These are phyloP conservation scores for Sporothrix mexicana DNA, from an alignment of 2,329 filamentous ascomycete species.

Conservation along the genomic window DNA sequence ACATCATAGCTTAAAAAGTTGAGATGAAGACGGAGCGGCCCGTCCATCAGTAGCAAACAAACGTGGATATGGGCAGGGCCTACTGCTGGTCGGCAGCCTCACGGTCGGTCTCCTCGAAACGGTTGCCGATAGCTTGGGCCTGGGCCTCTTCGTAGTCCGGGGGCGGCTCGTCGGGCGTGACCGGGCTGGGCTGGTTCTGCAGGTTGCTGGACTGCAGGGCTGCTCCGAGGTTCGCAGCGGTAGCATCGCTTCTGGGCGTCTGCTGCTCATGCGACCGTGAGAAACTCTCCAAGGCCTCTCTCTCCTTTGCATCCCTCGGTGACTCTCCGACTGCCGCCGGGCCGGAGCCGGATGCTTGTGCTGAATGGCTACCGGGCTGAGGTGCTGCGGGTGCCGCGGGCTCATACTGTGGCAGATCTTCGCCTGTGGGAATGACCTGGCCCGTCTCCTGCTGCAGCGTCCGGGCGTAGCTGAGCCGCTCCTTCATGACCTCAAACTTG, in stretches of 20 bases:
- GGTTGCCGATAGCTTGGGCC: slow-evolving; percentile 65
- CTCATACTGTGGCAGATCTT: slow-evolving; percentile 88
- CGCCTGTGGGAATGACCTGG: slow-evolving; percentile 69
- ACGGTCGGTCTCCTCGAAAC: slow-evolving; percentile 72
- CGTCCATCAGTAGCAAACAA: neutral
- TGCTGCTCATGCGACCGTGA: slow-evolving; percentile 41
- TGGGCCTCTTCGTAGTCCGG: slow-evolving; percentile 93
- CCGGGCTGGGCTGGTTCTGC: slow-evolving; percentile 39
- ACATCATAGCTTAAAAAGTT: neutral
- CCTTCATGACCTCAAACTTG: slow-evolving; percentile 82
- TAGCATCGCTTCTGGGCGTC: slow-evolving; percentile 31
- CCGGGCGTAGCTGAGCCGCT: slow-evolving; percentile 79
- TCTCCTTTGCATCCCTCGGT: slow-evolving; percentile 29
- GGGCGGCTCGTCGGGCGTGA: slow-evolving; percentile 74
- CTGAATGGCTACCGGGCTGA: slow-evolving; percentile 39
- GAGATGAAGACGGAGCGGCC: neutral
- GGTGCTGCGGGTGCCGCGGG: slow-evolving; percentile 45
- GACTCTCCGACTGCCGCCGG: neutral
- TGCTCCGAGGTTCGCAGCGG: neutral
- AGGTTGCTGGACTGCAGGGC: neutral
- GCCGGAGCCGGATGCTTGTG: neutral
- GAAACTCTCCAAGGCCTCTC: slow-evolving; percentile 26
- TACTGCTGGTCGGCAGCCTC: slow-evolving; percentile 70
- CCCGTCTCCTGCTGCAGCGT: slow-evolving; percentile 74
- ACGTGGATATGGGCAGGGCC: neutral